Percentiles rank a stretch among this genome's conserved stretches.
phyloP scores from a whole-genome alignment of 2,329 filamentous ascomycete species.

The Capronia americana region DNA sequence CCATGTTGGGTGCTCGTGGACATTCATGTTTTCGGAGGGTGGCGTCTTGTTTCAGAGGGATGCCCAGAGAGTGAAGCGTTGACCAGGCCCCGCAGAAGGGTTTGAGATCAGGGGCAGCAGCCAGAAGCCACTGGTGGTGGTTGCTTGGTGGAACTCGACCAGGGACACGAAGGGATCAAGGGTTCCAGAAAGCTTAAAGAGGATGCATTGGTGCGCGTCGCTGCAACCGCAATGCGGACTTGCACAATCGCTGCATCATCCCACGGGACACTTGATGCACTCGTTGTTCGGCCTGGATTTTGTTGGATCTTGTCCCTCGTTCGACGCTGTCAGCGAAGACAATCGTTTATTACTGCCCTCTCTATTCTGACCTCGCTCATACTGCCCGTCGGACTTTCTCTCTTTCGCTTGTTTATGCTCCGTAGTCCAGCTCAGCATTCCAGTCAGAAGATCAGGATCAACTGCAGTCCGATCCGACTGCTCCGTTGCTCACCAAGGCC shows the following conservation, averaged over 20 bases:
- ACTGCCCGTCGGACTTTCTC: conserved; percentile 26
- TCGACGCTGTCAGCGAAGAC: conserved; percentile 28
- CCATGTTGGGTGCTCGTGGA: conserved; percentile 1
- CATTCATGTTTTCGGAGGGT: conserved; percentile 16
- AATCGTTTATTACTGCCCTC: conserved; percentile 28
- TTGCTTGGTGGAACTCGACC: conserved; percentile 1
- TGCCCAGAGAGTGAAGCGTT: background rate
- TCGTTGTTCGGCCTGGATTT: conserved; percentile 16
- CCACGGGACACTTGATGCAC: background rate
- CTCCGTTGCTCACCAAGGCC: conserved; percentile 28
- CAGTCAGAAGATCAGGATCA: conserved; percentile 18
- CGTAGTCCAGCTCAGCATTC: conserved; percentile 29
- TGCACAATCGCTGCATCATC: conserved; percentile 16
- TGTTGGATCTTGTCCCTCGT: conserved; percentile 17
- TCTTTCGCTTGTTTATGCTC: conserved; percentile 19
- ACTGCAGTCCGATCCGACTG: conserved; percentile 26
- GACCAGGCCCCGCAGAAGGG: conserved; percentile 22
- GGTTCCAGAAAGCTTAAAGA: background rate
- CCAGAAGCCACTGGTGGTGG: conserved; percentile 24
- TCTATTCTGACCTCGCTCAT: conserved; percentile 27
- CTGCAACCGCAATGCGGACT: conserved; percentile 18
- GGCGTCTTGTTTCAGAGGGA: conserved; percentile 32
- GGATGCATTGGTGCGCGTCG: conserved; percentile 11
- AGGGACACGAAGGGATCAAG: background rate
- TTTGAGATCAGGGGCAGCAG: conserved; percentile 34